Evolutionary conservation across 306 rosid genomes (phyloP), one percentile per base, ranked within the genome.

Genomic region (Fragaria nilgerrensis): DNA sequence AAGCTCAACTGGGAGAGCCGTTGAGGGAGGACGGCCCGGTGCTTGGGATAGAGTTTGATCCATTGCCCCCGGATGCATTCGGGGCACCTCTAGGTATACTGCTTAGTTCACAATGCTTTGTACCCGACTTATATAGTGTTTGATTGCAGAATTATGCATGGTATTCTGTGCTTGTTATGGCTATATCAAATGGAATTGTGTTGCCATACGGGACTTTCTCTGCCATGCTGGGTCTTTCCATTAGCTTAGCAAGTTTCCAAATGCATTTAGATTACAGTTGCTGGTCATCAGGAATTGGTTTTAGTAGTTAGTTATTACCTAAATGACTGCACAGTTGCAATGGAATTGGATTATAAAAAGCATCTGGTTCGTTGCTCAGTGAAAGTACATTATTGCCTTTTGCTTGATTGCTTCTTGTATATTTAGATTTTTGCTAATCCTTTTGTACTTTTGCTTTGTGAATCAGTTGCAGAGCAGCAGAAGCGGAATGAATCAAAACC

Each of bases 41-140:
- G 79, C 87, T 96, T 25, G 99, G 99, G 73, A 77, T 89, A 39
- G 99, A 96, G 87, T 96, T 96, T 77, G 99, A 96, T 86, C 83
- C 88, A 6, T 82, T 96, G 86, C 98, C 99, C 4, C 99, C 99
- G 0, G 99, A 93, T 89, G 99, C 99, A 11, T 96, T 96, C 4
- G 98, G 99, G 50, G 96, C 97, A 75, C 97, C 96, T 34, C 49
- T 96, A 83, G 97, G 99, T 92, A 86, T 65, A 75, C 49, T 27
- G 22, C 22, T 61, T 44, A 58, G 48, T 49, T 41, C 25, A 23
- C 25, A 68, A 58, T 47, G 56, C 37, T 45, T 67, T 20, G 9
- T 32, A 48, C 27, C 16, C 0, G 16, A 49, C 50, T n/a, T 5
- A 52, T 41, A 29, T 64, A 32, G 36, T 32, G 36, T 32, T 32